Evolutionary conservation across 495 filamentous ascomycete genomes (phyloP), one percentile per base, ranked within the genome.

Genomic region (Endocarpon pusillum): DNA sequence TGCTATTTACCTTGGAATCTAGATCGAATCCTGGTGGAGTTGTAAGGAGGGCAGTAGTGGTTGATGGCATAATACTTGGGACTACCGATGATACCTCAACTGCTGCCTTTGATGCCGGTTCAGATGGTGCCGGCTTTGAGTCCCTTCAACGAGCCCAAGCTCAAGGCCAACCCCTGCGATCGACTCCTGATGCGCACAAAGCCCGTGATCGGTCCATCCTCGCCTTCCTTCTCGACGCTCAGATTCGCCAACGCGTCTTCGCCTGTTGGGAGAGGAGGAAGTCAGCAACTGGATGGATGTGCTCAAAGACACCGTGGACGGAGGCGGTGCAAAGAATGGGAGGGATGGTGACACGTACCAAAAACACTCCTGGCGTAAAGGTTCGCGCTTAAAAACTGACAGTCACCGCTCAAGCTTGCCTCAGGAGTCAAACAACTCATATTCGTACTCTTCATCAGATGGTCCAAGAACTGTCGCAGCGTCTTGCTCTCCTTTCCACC

Each of bases 361-460:
- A 99, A 99, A 37, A 99, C 87, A 50, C 86, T 96, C 46, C 81
- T 78, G 31, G 91, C 91, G 51, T 99, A 99, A 32, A 99, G 59
- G 45, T 99, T 99, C 16, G 91, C 91, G 52, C 83, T 93, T 50
- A 99, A 57, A 64, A 99, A 99, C 46, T 92, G 83, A 55, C 91
- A 99, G 42, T 99, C 91, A 24, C 91, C 91, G 65, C 93, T 83
- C 54, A 99, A 70, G 21, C 81, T 87, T 17, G 87, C 87, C 51
- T 94, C 91, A 8, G 91, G 91, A 5, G 91, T 96, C 52, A 99
- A 59, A 57, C 91, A 96, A 45, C 75, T 85, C 91, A 99, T 99
- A 52, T 96, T 96, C 31, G 91, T 99, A 52, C 75, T 85, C 28
- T 84, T 81, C 91, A 94, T 94, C 43, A 99, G 64, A 49, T 91